Conservation (phyloP, 1,284 basidiomycete genomes). For the Cryptococcus sp. region DNA sequence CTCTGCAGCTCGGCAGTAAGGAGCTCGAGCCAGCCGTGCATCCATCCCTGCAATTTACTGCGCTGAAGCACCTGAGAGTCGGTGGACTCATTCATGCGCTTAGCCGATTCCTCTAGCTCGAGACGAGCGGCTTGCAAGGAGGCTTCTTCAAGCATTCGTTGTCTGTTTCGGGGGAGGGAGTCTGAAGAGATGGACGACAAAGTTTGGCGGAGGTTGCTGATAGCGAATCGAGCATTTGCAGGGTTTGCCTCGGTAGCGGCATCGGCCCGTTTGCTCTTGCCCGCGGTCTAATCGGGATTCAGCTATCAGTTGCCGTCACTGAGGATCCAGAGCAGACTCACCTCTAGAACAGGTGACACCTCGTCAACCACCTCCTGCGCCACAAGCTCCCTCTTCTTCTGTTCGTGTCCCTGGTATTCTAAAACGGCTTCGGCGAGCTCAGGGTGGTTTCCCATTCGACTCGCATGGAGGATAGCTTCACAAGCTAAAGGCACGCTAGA, state of each 20-base stretch:
- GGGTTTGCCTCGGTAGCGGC: background rate
- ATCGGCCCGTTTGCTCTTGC: slow-evolving; percentile 13
- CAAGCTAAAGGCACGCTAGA: slow-evolving; percentile 34
- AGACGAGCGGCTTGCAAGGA: slow-evolving; percentile 79
- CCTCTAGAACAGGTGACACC: slow-evolving; percentile 41
- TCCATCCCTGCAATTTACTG: slow-evolving; percentile 70
- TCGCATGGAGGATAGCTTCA: slow-evolving; percentile 28
- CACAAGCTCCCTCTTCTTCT: slow-evolving; percentile 29
- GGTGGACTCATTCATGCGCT: slow-evolving; percentile 63
- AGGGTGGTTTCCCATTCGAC: slow-evolving; percentile 16
- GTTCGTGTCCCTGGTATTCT: slow-evolving; percentile 29
- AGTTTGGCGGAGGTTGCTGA: slow-evolving; percentile 64
- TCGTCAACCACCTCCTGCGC: slow-evolving; percentile 36
- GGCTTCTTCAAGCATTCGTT: slow-evolving; percentile 78
- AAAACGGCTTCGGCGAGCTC: slow-evolving; percentile 27
- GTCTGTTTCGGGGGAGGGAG: slow-evolving; percentile 67
- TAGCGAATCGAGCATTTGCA: slow-evolving; percentile 56
- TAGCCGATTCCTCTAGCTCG: slow-evolving; percentile 67
- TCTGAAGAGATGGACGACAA: slow-evolving; percentile 66
- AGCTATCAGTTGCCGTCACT: background rate
- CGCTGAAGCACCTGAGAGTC: slow-evolving; percentile 57
- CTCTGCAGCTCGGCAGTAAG: slow-evolving; percentile 61
- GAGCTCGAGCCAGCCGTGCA: slow-evolving; percentile 82
- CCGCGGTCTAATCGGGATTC: background rate
- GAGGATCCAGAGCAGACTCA: slow-evolving; percentile 14